Base-by-base conservation (phyloP, 2,329 filamentous ascomycete species). In the Diplodia mutila region DNA sequence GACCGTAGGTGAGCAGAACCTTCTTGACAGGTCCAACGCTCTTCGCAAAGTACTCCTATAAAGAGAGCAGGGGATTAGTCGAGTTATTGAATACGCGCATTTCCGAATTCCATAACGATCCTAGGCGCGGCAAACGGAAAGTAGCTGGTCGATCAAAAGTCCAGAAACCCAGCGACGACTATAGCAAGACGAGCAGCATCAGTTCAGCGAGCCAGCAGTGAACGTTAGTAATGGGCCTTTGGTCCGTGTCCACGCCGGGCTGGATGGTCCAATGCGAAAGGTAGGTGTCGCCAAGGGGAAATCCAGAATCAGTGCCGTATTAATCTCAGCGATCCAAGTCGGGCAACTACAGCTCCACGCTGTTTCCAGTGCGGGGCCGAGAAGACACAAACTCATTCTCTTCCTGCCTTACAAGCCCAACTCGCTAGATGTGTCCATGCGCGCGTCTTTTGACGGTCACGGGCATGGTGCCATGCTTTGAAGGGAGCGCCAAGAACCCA, bases 31-130 rank as follows among this genome's bases (percentile, higher is more conserved):
- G 88, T 73, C 94, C 94, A 79, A 97, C 89, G 75, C 92, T 91
- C 77, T 92, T 90, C 77, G 86, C 83, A 81, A 99, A 98, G 82
- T 98, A 99, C 84, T 99, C 95, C 95, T 99, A 93, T 81, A 80
- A n/a, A 81, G 80, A 84, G 84, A 81, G 72, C n/a, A 77, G 76
- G 79, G 83, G 81, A 89, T 93, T 88, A 93, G 91, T 91, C 76
- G 78, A 82, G 55, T 39, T 23, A 18, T 55, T 57, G 23, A 63
- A 37, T 27, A 63, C 27, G 29, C 23, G n/a, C n/a, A 51, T 63
- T 29, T 51, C 46, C 46, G 34, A 63, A 63, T 18, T 37, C 46
- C 59, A 48, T 21, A 25, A 67, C n/a, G 18, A 63, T 37, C 59
- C 48, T 42, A 29, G 39, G 34, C 16, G 25, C 51, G 53, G 75